Evolutionary conservation across 257 asterid genomes (phyloP).

Genomic region (Petunia axillaris): DNA sequence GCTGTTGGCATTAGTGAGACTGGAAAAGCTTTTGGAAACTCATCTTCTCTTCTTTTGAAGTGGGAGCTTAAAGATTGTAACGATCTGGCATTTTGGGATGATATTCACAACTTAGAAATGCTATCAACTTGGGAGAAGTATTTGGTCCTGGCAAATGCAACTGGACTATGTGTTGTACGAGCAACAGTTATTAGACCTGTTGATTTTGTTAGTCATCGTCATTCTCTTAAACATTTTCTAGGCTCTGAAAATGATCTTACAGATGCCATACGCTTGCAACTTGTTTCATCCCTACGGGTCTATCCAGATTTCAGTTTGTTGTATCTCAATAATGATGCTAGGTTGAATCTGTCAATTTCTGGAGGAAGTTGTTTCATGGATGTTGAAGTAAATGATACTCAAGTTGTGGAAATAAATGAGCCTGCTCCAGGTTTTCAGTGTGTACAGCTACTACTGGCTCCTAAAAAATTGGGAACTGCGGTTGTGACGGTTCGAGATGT

Average conservation of each 20-base stretch:
- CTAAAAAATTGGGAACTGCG: conserved; percentile 73
- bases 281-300: conserved; percentile 79
- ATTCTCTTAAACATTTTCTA: conserved; percentile 37
- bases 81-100: conserved; percentile 65
- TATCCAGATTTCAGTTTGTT: conserved; percentile 71
- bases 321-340: conserved; percentile 70
- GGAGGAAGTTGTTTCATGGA: conserved; percentile 86
- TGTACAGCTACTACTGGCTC: conserved; percentile 71
- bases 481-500: conserved; percentile 73
- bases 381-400: conserved; percentile 64
- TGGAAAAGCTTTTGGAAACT: conserved; percentile 82
- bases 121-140: conserved; percentile 85
- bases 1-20: conserved; percentile 74
- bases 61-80: conserved; percentile 78
- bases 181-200: conserved; percentile 54
- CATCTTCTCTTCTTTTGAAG: conserved; percentile 73
- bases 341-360: conserved; percentile 68
- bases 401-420: conserved; percentile 54
- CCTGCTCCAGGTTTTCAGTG: conserved; percentile 52
- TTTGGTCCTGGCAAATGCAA: conserved; percentile 67
- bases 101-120: conserved; percentile 39
- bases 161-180: conserved; percentile 75
- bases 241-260: conserved; percentile 49
- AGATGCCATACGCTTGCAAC: conserved; percentile 76
- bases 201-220: conserved; percentile 44